A percentile compares a stretch with the other conserved stretches of the same genome.
Evolutionary conservation across 176 grass and related monocot genomes (phyloP).

Genomic region (Oryza australiensis): DNA sequence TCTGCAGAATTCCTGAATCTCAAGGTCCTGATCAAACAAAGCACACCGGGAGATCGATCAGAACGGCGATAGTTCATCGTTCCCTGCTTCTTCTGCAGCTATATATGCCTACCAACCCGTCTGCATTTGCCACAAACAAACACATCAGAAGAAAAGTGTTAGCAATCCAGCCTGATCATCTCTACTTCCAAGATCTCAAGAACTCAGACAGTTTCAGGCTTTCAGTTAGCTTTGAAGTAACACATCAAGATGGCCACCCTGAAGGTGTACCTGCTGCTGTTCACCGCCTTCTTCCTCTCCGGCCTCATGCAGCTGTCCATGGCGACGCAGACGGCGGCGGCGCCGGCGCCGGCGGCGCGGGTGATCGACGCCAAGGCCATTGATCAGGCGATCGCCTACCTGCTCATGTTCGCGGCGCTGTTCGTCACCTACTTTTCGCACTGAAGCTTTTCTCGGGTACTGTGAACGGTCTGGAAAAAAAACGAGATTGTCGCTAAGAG

Average conservation of each 20-base stretch:
- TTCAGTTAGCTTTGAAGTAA: background rate
- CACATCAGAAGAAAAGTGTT: background rate
- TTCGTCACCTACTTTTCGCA: constrained; percentile 29
- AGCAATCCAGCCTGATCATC: background rate
- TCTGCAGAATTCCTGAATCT: background rate
- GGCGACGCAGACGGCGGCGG: background rate
- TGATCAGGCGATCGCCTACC: constrained; percentile 31
- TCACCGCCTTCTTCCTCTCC: constrained; percentile 34
- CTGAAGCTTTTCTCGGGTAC: background rate
- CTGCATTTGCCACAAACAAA: background rate
- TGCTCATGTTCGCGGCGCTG: constrained; percentile 24
- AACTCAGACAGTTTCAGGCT: background rate
- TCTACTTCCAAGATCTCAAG: background rate
- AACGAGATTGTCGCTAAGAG: background rate
- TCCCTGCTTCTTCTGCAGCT: background rate
- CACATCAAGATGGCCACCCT: background rate
- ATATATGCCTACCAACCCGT: background rate
- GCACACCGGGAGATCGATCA: background rate
- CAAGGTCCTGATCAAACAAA: constrained; percentile 28
- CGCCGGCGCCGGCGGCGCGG: background rate
- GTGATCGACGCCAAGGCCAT: background rate
- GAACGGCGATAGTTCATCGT: background rate
- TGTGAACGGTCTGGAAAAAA: background rate
- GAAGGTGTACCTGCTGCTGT: constrained; percentile 31
- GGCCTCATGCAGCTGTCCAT: constrained; percentile 42